Evolutionary conservation across 163 green algal genomes (phyloP).

Genomic region (Prototheca cutis): DNA sequence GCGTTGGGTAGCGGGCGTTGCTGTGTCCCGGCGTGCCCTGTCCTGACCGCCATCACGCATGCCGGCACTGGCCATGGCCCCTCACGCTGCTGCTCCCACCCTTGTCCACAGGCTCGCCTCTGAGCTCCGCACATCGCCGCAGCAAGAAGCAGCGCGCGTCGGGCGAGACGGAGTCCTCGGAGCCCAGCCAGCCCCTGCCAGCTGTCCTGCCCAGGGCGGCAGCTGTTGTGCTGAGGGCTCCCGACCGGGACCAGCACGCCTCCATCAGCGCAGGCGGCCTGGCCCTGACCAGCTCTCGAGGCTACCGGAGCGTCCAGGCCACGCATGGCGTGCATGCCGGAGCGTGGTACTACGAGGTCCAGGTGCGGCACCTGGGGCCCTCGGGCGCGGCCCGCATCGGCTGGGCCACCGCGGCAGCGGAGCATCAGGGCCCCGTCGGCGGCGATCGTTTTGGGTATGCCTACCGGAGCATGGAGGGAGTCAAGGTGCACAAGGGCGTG

Average conservation of each 20-base stretch:
- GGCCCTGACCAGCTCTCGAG: neutral
- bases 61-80: too few species aligned
- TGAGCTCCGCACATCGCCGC: neutral
- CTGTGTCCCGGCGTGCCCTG: too few species aligned
- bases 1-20: too few species aligned
- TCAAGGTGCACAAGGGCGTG: constrained; percentile 35
- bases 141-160: constrained; percentile 2
- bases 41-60: too few species aligned
- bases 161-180: too few species aligned
- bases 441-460: constrained; percentile 45
- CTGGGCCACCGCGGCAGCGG: constrained; percentile 42
- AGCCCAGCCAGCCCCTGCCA: neutral
- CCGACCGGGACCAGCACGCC: neutral
- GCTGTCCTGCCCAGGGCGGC: neutral
- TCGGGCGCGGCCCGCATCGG: constrained; percentile 46
- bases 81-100: too few species aligned
- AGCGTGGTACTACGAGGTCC: constrained; percentile 66
- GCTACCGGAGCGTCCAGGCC: constrained; percentile 8
- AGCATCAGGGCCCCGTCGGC: constrained; percentile 60
- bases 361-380: constrained; percentile 33
- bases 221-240: neutral
- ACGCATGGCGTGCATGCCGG: constrained; percentile 39
- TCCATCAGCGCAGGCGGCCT: neutral
- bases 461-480: constrained; percentile 43
- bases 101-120: too few species aligned